phyloP scores from a whole-genome alignment of 768 basidiomycete genomes.

The Hysterangium stoloniferum region DNA sequence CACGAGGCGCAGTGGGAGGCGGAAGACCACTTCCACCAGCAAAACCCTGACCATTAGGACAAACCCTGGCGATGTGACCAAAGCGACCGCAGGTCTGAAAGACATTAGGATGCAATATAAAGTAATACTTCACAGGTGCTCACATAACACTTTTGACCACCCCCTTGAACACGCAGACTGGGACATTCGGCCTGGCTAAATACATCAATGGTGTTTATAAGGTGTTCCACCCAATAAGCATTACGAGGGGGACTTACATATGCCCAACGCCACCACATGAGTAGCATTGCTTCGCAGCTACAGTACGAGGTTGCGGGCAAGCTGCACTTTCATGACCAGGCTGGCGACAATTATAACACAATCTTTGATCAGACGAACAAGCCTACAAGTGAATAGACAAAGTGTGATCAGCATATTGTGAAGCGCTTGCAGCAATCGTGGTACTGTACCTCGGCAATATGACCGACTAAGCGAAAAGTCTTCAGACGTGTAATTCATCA shows the following conservation, averaged over 20 bases:
- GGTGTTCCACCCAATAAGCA: neutral
- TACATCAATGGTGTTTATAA: neutral
- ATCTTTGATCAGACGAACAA: conserved; percentile 78
- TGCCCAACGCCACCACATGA: conserved; percentile 90
- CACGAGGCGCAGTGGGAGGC: conserved; percentile 52
- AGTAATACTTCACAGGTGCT: conserved; percentile 21
- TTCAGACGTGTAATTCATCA: conserved; percentile 15
- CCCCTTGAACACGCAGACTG: conserved; percentile 57
- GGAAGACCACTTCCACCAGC: conserved; percentile 21
- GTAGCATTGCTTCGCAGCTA: conserved; percentile 86
- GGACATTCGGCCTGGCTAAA: conserved; percentile 61
- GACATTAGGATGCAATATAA: neutral
- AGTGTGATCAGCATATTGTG: neutral
- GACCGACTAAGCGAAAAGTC: conserved; percentile 54
- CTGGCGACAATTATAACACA: conserved; percentile 93
- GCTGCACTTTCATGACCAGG: conserved; percentile 90
- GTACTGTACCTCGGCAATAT: conserved; percentile 75
- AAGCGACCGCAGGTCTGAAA: conserved; percentile 68
- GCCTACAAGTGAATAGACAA: conserved; percentile 6
- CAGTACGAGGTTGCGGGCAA: conserved; percentile 77
- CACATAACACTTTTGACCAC: conserved; percentile 80
- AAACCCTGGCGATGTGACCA: conserved; percentile 75
- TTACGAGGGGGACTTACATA: conserved; percentile 39
- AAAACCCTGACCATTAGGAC: conserved; percentile 39
- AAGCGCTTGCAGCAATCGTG: neutral